Evolutionary conservation across 306 rosid genomes (phyloP), one percentile per base, ranked within the genome.

Genomic region (Castanea mollissima): DNA sequence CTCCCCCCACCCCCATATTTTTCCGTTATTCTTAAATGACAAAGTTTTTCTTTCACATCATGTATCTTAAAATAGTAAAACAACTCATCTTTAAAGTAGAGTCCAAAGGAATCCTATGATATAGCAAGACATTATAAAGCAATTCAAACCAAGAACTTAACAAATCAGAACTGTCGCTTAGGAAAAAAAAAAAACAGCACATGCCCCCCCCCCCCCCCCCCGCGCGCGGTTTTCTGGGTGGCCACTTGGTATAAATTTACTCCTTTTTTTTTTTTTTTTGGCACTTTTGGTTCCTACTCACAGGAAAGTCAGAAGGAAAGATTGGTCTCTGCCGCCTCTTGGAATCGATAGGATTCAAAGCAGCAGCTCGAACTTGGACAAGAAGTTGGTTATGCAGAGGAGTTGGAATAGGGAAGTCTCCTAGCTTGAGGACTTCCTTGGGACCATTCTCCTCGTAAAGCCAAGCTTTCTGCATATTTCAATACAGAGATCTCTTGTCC

Each of bases 321-420:
- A 86, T 70, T 35, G 87, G 83, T 56, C 72, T 5, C 46, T 25
- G 55, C 16, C 85, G 81, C 83, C 87, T 83, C 73, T 86, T 86
- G 82, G 25, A 77, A 80, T 86, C 89, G 10, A 83, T 86, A 0
- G 89, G 87, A 83, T 86, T 86, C 35, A 86, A 76, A 55, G 89
- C 69, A 64, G 87, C 89, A 51, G 88, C 83, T 55, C 31, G 73
- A 71, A 85, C 88, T 70, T 85, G 81, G 44, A 85, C 78, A 46
- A 85, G 83, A 2, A 81, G 35, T 64, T 85, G 85, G 11, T 85
- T 81, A 46, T 78, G 20, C 32, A 21, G 44, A 59, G 83, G 87
- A 83, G 57, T 56, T 19, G 87, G 89, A 80, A 52, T 56, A 56
- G 75, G 79, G 20, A 83, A 55, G 55, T 64, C 69, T 69, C 83